These are phyloP conservation scores for Tylopilus plumbeoviolaceoides DNA, from an alignment of 768 basidiomycete genomes.

Conservation along the genomic window DNA sequence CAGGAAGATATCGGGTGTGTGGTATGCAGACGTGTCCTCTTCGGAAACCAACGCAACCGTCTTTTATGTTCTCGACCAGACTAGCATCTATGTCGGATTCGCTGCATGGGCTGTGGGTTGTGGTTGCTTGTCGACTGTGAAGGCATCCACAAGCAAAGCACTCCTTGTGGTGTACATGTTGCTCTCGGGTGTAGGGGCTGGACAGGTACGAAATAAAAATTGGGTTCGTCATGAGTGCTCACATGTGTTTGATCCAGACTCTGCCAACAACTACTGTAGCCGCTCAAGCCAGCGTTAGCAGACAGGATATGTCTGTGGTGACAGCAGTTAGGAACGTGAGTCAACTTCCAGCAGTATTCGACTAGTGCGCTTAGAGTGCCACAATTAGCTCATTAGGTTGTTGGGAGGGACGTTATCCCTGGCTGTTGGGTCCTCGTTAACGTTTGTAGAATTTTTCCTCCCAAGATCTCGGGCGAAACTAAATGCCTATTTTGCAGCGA, in stretches of 20 bases:
- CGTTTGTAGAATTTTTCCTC: slow-evolving; percentile 33
- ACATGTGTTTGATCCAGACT: slow-evolving; percentile 33
- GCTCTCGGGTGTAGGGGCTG: slow-evolving; percentile 57
- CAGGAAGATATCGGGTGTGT: slow-evolving; percentile 57
- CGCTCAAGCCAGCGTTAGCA: slow-evolving; percentile 65
- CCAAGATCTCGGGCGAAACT: background rate
- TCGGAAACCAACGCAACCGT: background rate
- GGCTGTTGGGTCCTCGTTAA: slow-evolving; percentile 56
- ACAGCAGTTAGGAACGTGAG: slow-evolving; percentile 62
- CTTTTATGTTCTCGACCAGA: background rate
- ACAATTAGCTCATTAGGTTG: slow-evolving; percentile 55
- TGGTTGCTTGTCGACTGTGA: slow-evolving; percentile 66
- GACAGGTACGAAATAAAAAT: slow-evolving; percentile 40
- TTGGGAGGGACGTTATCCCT: slow-evolving; percentile 69
- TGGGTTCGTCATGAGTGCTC: background rate
- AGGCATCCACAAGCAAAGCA: slow-evolving; percentile 41
- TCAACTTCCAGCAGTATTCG: background rate
- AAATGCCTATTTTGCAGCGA: slow-evolving; percentile 28
- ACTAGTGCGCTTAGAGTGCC: background rate
- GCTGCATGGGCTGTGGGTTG: slow-evolving; percentile 65
- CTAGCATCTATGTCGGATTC: slow-evolving; percentile 54
- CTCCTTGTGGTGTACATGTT: slow-evolving; percentile 59
- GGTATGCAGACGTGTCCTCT: background rate
- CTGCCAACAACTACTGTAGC: slow-evolving; percentile 65
- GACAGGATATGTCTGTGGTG: slow-evolving; percentile 74